A percentile compares a stretch with the other conserved stretches of the same genome.
These are phyloP conservation scores for Neurospora sp. DNA, from an alignment of 495 filamentous ascomycete genomes.

Conservation along the genomic window DNA sequence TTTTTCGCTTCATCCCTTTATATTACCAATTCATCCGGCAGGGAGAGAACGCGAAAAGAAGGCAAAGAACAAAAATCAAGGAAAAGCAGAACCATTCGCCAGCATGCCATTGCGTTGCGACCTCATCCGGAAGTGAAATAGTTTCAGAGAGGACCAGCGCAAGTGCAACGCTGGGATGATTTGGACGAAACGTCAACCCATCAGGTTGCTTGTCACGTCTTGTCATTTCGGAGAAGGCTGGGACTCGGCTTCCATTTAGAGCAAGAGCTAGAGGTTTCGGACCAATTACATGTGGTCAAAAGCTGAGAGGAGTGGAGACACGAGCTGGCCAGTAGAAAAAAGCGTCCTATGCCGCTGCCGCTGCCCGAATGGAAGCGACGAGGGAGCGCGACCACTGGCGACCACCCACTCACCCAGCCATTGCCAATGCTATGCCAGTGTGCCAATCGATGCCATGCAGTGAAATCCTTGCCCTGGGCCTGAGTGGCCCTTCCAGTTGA, in stretches of 20 bases:
- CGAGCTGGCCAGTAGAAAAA: background rate
- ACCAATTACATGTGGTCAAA: constrained; percentile 6
- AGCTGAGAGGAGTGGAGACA: background rate
- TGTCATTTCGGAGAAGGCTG: constrained; percentile 22
- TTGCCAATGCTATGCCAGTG: background rate
- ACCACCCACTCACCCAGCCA: background rate
- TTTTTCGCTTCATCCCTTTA: background rate
- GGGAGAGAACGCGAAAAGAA: background rate
- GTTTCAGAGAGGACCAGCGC: background rate
- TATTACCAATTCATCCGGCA: background rate
- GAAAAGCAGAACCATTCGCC: background rate
- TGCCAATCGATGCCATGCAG: background rate
- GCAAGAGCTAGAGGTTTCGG: constrained; percentile 3
- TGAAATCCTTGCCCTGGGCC: background rate
- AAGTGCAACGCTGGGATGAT: background rate
- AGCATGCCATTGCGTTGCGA: background rate
- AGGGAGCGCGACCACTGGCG: background rate
- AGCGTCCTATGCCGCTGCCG: background rate
- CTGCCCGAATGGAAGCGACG: background rate
- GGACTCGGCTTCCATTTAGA: constrained; percentile 9
- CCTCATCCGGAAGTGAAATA: background rate
- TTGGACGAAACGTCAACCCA: background rate
- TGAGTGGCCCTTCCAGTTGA: background rate
- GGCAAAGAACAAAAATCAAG: background rate
- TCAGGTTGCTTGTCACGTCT: constrained; percentile 1